These are phyloP conservation scores for Phytophthora lateralis DNA, from an alignment of 352 stramenopile species.

Conservation along the genomic window DNA sequence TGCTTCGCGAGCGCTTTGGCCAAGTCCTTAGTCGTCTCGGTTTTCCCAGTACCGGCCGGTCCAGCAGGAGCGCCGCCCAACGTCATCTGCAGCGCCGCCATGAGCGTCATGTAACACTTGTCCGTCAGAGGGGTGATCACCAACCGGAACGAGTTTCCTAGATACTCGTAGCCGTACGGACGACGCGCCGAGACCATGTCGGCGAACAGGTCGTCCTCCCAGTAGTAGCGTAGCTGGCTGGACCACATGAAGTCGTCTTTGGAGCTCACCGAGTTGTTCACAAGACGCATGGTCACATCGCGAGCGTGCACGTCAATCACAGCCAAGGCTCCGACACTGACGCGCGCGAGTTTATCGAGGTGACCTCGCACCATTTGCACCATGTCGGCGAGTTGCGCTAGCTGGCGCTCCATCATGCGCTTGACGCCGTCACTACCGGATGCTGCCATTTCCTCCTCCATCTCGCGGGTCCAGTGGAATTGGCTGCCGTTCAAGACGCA, in stretches of 20 bases:
- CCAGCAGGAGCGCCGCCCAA: constrained; percentile 92
- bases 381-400: constrained; percentile 94
- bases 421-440: constrained; percentile 88
- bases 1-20: constrained; percentile 95
- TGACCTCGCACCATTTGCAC: constrained; percentile 91
- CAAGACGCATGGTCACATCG: constrained; percentile 91
- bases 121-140: constrained; percentile 96
- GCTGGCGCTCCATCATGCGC: constrained; percentile 91
- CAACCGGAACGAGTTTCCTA: constrained; percentile 94
- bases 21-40: constrained; percentile 94
- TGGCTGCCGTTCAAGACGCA: constrained; percentile 95
- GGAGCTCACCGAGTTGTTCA: constrained; percentile 80
- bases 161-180: constrained; percentile 95
- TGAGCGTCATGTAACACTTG: constrained; percentile 96
- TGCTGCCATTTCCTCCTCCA: constrained; percentile 87
- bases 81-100: constrained; percentile 95
- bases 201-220: constrained; percentile 83
- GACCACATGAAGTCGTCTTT: constrained; percentile 96
- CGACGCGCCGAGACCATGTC: constrained; percentile 92
- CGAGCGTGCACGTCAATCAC: constrained; percentile 96
- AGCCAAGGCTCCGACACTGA: constrained; percentile 92
- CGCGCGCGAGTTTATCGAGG: constrained; percentile 90
- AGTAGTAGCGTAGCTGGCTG: constrained; percentile 96
- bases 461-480: constrained; percentile 95
- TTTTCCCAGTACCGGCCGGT: constrained; percentile 94